A percentile compares a stretch with the other conserved stretches of the same genome.
These are phyloP conservation scores for Exophiala sp. DNA, from an alignment of 2,329 filamentous ascomycete genomes.

Conservation along the genomic window DNA sequence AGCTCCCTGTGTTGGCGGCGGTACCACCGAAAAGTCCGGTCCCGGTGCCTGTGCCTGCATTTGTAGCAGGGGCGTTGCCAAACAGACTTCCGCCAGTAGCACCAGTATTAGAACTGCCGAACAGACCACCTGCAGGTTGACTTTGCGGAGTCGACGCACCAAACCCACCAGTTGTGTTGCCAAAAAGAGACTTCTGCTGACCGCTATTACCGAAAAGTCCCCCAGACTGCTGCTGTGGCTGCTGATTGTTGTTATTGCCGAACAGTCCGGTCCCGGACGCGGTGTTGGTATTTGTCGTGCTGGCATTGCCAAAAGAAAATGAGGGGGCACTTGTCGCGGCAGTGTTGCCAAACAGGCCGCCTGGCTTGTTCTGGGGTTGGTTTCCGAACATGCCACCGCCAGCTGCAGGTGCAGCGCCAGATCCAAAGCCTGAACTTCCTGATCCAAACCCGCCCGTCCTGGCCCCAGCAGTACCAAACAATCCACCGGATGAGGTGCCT, in stretches of 20 bases:
- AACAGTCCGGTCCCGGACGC: slow-evolving; percentile 19
- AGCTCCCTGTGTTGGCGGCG: slow-evolving; percentile 31
- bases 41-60: slow-evolving; percentile 39
- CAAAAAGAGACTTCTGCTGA: slow-evolving; percentile 24
- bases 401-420: slow-evolving; percentile 21
- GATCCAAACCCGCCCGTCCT: slow-evolving; percentile 35
- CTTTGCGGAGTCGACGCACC: slow-evolving; percentile 35
- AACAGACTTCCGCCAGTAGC: slow-evolving; percentile 31
- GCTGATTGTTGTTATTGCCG: slow-evolving; percentile 11
- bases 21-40: slow-evolving; percentile 31
- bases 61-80: slow-evolving; percentile 15
- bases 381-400: slow-evolving; percentile 44
- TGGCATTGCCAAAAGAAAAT: slow-evolving; percentile 32
- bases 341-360: slow-evolving; percentile 44
- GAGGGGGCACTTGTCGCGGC: slow-evolving; percentile 32
- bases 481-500: slow-evolving; percentile 33
- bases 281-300: slow-evolving; percentile 32
- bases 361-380: slow-evolving; percentile 40
- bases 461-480: slow-evolving; percentile 41
- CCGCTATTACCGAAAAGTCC: slow-evolving; percentile 43
- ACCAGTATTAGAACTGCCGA: slow-evolving; percentile 37
- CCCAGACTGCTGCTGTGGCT: slow-evolving; percentile 36
- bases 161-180: slow-evolving; percentile 43
- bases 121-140: slow-evolving; percentile 44
- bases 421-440: slow-evolving; percentile 44